A percentile compares a stretch with the other conserved stretches of the same genome.
These are phyloP conservation scores for Citrus cavaleriei DNA, from an alignment of 345 rosid genomes.

Conservation along the genomic window DNA sequence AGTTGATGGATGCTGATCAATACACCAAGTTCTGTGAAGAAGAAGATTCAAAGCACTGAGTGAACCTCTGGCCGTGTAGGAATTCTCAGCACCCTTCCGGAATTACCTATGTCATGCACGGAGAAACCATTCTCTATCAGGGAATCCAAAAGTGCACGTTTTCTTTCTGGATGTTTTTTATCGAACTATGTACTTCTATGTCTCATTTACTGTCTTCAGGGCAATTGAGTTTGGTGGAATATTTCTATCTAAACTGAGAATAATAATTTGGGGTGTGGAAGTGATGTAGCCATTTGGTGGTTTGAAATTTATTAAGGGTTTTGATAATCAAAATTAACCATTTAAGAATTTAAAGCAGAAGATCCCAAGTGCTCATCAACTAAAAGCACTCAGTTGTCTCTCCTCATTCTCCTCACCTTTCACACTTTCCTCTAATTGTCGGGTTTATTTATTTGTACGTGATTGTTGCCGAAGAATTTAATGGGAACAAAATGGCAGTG, in stretches of 20 bases:
- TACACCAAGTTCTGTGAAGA: conserved; percentile 93
- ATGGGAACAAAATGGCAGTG: not conserved
- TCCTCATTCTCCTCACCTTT: too few relatives aligned
- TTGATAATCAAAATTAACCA: not conserved
- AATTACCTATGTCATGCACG: not conserved
- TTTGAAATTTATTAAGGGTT: not conserved
- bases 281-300: not conserved
- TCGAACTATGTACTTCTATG: not conserved
- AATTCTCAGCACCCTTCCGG: not conserved
- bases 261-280: not conserved
- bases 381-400: too few relatives aligned
- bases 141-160: not conserved
- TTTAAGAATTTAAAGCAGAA: too few relatives aligned
- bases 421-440: too few relatives aligned
- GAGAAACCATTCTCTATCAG: not conserved
- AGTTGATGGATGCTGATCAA: conserved; percentile 70
- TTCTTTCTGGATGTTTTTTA: conserved; percentile 3
- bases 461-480: not conserved
- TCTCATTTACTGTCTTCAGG: not conserved
- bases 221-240: not conserved
- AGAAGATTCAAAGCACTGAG: conserved; percentile 83
- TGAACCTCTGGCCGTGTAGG: conserved; percentile 1
- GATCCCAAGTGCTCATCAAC: too few relatives aligned
- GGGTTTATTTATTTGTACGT: too few relatives aligned
- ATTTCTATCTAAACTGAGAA: not conserved